A percentile compares a stretch with the other conserved stretches of the same genome.
These are phyloP conservation scores for Pseudisothecium myosuroides DNA, from an alignment of 225 moss, liverwort and hornwort species.

Conservation along the genomic window DNA sequence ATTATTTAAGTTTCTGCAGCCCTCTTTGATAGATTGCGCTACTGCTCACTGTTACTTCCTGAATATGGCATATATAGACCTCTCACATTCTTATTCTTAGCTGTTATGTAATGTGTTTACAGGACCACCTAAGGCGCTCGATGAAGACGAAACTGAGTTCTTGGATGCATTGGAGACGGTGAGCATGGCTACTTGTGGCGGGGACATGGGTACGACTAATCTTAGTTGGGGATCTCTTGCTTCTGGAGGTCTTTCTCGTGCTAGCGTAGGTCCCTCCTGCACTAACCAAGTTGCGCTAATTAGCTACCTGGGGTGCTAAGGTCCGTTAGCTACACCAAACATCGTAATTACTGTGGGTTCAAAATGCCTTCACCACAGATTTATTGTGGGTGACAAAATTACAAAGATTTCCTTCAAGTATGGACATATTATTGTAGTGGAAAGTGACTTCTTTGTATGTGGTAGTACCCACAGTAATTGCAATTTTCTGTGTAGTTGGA, in stretches of 20 bases:
- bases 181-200: slow-evolving; percentile 74
- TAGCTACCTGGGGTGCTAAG: neutral
- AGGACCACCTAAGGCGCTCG: slow-evolving; percentile 95
- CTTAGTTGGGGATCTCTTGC: slow-evolving; percentile 29
- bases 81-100: neutral
- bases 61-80: neutral
- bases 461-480: neutral
- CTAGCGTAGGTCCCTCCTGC: neutral
- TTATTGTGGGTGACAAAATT: neutral
- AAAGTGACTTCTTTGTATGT: neutral
- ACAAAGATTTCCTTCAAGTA: neutral
- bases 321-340: neutral
- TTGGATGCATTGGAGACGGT: slow-evolving; percentile 95
- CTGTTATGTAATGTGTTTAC: neutral
- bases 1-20: neutral
- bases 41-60: neutral
- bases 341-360: neutral
- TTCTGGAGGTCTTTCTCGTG: neutral
- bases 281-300: neutral
- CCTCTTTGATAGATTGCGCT: neutral
- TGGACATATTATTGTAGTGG: neutral
- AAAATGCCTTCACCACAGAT: neutral
- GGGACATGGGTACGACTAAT: slow-evolving; percentile 70
- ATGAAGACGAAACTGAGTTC: slow-evolving; percentile 96
- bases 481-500: neutral